Evolutionary conservation across 2,329 filamentous ascomycete species (phyloP), one percentile per base, ranked within the genome.

Genomic region (Furcasterigmium furcatum): DNA sequence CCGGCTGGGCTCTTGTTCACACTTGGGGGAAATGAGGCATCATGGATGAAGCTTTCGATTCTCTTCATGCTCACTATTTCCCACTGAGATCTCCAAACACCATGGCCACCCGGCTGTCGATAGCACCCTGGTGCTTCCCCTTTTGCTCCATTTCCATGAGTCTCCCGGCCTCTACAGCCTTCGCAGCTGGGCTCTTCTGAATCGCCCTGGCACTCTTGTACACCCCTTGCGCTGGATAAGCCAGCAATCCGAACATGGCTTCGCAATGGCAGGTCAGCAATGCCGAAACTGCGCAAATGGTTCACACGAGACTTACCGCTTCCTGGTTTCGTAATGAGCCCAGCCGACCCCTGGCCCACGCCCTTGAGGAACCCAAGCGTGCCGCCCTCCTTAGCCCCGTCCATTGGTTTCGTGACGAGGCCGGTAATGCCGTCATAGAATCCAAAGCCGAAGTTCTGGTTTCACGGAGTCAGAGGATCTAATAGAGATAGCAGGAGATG

Each of bases 201-300:
- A 16, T 7, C 20, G 54, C 43, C 24, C 60, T 56, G n/a, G 64
- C 49, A n/a, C 55, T 64, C 44, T 62, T 63, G 22, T 50, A 55
- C 4, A 64, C 56, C 1, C 61, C 61, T n/a, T 62, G 55, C 4
- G 54, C 56, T 2, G 63, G 59, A 42, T 65, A 65, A 2, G 58
- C 59, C 19, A 64, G 49, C 16, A 64, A 46, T 1, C 61, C 61
- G 21, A 24, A 52, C 52, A 51, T 51, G 53, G 60, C 41, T 22
- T 42, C 21, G 24, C 24, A n/a, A n/a, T n/a, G n/a, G n/a, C 24
- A 27, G 12, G 24, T 27, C 12, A 12, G 7, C 24, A 27, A 27
- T 12, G 7, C 12, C 12, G 24, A 12, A 27, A 27, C 24, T 12
- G 7, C 24, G 24, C 7, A 27, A 12, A 12, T 27, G 24, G 38